Evolutionary conservation across 2,329 filamentous ascomycete genomes (phyloP), one percentile per base, ranked within the genome.

Genomic region (Trichoderma sp.): DNA sequence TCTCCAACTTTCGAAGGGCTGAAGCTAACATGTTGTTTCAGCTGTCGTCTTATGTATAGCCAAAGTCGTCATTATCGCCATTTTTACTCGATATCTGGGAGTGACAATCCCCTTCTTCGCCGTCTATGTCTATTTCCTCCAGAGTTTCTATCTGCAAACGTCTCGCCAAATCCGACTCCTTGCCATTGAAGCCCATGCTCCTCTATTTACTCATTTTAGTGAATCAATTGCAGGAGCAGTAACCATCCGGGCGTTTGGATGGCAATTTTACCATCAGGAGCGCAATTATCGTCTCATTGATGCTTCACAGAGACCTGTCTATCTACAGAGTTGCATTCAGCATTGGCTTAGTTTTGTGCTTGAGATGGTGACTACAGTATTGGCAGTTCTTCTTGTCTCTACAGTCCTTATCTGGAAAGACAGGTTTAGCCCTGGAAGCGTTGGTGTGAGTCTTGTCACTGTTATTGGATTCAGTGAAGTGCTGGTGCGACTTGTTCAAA

Each of bases 341-440:
- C 79, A 82, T 23, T 88, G 85, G 85, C 78, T 87, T 1, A 82
- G 79, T 0, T 76, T 88, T 4, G 83, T 85, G 1, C 75, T 87
- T 6, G 84, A 87, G 70, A 75, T 88, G 2, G 59, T 75, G 5
- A 83, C 87, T 0, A 82, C 84, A 0, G 82, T 76, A 1, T 79
- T 88, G 28, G 85, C 84, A 1, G 80, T 84, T 1, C 73, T 86
- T 3, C 75, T 88, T 4, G 82, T 88, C 13, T 77, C 68, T 26
- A 75, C 86, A 2, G 82, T 84, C 2, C 80, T 85, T 11, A 50
- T 73, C 47, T 76, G 85, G 13, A 72, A 73, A 30, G 73, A 73
- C 3, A 74, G 71, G 13, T 76, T 79, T 7, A 78, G 77, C 17
- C 73, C 78, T 9, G 80, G 80, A 1, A 32, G 70, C 58, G 78